phyloP scores from a whole-genome alignment of 2,329 filamentous ascomycete species.

The Colletotrichum orchidophilum region DNA sequence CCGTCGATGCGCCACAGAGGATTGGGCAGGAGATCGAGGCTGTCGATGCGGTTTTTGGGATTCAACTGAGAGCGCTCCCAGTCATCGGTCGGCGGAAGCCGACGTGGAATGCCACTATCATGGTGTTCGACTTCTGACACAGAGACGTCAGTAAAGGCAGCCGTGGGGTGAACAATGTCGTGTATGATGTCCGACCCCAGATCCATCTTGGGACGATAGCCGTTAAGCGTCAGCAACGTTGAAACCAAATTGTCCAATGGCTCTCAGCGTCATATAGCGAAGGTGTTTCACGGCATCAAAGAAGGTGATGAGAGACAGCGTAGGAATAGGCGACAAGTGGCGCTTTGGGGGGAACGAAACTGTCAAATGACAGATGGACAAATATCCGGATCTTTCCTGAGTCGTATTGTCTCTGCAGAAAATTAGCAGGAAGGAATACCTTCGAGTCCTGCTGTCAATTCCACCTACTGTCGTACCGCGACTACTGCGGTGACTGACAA shows the following conservation, averaged over 20 bases:
- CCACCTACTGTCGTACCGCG: not conserved
- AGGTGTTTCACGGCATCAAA: slow-evolving; percentile 24
- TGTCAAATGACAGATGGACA: slow-evolving; percentile 4
- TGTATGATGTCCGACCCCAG: slow-evolving; percentile 61
- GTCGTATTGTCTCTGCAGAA: not conserved
- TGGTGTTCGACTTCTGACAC: not conserved
- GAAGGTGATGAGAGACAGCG: not conserved
- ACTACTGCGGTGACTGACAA: not conserved
- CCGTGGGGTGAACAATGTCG: slow-evolving; percentile 67
- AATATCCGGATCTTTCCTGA: not conserved
- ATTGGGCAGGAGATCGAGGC: slow-evolving; percentile 53
- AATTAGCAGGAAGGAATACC: not conserved
- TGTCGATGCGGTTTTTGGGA: slow-evolving; percentile 69
- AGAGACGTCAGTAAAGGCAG: slow-evolving; percentile 51
- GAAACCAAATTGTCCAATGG: slow-evolving; percentile 13
- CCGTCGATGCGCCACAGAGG: slow-evolving; percentile 69
- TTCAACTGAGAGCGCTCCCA: slow-evolving; percentile 65
- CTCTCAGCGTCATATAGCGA: slow-evolving; percentile 2
- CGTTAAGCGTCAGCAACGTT: slow-evolving; percentile 30
- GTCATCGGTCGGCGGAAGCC: slow-evolving; percentile 11
- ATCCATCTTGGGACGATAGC: slow-evolving; percentile 54
- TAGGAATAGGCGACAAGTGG: slow-evolving; percentile 4
- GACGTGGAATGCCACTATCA: not conserved
- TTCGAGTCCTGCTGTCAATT: not conserved
- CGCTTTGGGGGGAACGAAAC: slow-evolving; percentile 10